Base-by-base conservation (phyloP, 306 rosid species). In the Inga oerstediana region DNA sequence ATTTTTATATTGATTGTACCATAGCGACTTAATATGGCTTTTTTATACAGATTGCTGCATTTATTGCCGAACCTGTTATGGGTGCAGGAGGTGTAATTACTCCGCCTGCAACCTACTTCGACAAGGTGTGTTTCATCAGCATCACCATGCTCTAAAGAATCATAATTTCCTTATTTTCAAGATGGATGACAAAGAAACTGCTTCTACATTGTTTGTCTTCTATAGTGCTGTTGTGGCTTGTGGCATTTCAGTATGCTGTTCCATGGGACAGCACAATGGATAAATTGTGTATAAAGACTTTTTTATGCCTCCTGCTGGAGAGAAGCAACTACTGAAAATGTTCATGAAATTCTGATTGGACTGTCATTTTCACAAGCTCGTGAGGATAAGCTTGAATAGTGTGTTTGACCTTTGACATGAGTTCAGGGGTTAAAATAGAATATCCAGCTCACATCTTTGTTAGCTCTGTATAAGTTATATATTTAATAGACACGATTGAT, bases 51-150 rank as follows among this genome's bases (percentile, higher is more conserved):
- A 94, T 96, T 85, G 98, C 99, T 66, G 99, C 99, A 41, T 96
- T 96, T 84, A 96, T 96, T 30, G 99, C 98, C 8, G 99, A 96
- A 84, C 99, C 99, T 72, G 93, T 94, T 78, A 92, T 96, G 91
- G 99, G 99, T 49, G 98, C 97, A 66, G 98, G 98, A 37, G 99
- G 99, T 87, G 98, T 96, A 75, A 90, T 96, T 51, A 87, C 61
- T 89, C 98, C 98, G 32, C 98, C 99, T 61, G 80, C 93, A 80
- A 86, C 97, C 81, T 96, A 94, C 87, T 96, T 96, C 87, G 97
- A 96, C 0, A 96, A 96, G 97, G 99, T 92, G 86, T 75, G 75
- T 75, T 72, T 85, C 39, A 24, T 77, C 44, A 15, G 58, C 61
- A 74, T 58, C n/a, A 49, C 72, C 74, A 83, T 74, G 74, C 64